These are phyloP conservation scores for Ogataea pilisensis DNA, from an alignment of 805 yeast genomes.

Conservation along the genomic window DNA sequence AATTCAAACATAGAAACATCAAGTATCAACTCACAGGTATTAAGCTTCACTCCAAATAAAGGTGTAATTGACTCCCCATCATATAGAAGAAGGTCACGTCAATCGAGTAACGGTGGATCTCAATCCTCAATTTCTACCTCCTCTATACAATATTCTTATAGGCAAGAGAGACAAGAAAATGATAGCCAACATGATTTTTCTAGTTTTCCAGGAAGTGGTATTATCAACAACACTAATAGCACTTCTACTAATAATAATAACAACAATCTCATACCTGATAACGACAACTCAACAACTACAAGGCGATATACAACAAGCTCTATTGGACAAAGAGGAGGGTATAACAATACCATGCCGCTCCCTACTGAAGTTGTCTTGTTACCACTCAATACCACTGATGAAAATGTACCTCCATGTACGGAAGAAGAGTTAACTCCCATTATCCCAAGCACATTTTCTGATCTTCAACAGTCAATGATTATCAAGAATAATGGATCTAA, in stretches of 20 bases:
- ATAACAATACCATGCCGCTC: background rate
- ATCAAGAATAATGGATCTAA: background rate
- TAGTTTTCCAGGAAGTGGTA: too few species aligned
- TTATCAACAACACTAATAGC: background rate
- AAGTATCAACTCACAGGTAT: background rate
- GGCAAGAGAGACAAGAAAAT: background rate
- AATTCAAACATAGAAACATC: background rate
- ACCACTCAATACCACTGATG: constrained; percentile 26
- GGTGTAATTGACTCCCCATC: background rate
- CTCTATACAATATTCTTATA: constrained; percentile 1
- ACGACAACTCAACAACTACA: background rate
- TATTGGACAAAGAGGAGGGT: background rate
- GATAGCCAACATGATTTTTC: background rate
- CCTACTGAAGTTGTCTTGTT: constrained; percentile 20
- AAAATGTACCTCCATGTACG: constrained; percentile 26
- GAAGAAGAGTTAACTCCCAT: constrained; percentile 27
- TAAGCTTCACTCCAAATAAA: background rate
- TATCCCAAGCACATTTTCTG: constrained; percentile 13
- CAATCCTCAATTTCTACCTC: constrained; percentile 3
- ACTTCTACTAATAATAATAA: background rate
- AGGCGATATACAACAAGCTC: background rate
- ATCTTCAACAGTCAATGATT: constrained; percentile 5
- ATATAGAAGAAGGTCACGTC: background rate
- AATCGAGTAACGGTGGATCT: background rate
- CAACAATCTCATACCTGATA: background rate